These are phyloP conservation scores for Nepenthes gracilis DNA, from an alignment of 148 eudicot genomes.

Conservation along the genomic window DNA sequence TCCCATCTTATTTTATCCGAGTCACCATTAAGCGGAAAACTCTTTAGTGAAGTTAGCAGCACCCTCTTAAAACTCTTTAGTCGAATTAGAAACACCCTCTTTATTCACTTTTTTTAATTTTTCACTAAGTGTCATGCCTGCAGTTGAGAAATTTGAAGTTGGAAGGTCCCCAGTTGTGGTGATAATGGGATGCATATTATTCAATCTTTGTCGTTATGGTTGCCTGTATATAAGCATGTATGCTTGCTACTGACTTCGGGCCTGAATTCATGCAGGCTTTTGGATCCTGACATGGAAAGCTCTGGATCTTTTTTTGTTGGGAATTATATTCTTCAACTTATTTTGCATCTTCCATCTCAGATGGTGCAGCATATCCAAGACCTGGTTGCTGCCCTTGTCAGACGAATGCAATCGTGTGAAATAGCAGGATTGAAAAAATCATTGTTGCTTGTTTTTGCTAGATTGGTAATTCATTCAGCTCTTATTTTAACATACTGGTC, in stretches of 20 bases:
- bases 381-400: conserved; percentile 74
- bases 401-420: conserved; percentile 78
- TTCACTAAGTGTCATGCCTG: too few relatives aligned
- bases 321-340: conserved; percentile 81
- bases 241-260: conserved; percentile 6
- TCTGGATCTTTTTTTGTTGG: conserved; percentile 96
- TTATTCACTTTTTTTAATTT: too few relatives aligned
- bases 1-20: too few relatives aligned
- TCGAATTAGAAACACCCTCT: too few relatives aligned
- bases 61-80: too few relatives aligned
- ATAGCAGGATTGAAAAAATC: conserved; percentile 68
- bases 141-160: too few relatives aligned
- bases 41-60: too few relatives aligned
- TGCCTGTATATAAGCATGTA: background rate
- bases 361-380: conserved; percentile 86
- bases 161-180: too few relatives aligned
- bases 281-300: conserved; percentile 85
- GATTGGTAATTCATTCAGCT: conserved; percentile 45
- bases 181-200: background rate
- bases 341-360: conserved; percentile 86
- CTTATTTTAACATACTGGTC: background rate
- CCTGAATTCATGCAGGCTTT: conserved; percentile 54
- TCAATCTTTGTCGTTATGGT: background rate
- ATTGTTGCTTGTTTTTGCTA: conserved; percentile 72
- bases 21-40: too few relatives aligned